phyloP scores from a whole-genome alignment of 2,329 filamentous ascomycete genomes.

The Phaeoacremonium minimum region DNA sequence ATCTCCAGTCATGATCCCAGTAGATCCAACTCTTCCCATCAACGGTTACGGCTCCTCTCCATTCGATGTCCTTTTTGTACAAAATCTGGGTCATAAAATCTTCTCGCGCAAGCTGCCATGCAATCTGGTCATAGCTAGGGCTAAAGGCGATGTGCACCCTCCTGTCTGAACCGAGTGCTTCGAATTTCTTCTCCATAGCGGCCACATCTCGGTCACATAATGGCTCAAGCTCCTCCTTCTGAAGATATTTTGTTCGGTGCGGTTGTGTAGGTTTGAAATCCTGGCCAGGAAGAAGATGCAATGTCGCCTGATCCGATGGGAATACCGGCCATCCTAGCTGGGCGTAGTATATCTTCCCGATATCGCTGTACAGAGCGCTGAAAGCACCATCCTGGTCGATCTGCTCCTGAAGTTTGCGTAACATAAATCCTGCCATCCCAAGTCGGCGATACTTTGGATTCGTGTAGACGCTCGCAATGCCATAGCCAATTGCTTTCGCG shows the following conservation, averaged over 20 bases:
- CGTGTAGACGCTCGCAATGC: conserved; percentile 30
- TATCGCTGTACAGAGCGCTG: conserved; percentile 29
- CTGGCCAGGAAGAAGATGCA: conserved; percentile 17
- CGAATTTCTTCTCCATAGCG: conserved; percentile 18
- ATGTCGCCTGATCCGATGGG: conserved; percentile 23
- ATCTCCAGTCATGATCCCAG: conserved; percentile 29
- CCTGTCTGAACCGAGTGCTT: conserved; percentile 13
- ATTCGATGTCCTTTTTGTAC: conserved; percentile 8
- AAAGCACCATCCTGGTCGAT: conserved; percentile 26
- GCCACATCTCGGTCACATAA: conserved; percentile 20
- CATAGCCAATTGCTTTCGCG: conserved; percentile 19
- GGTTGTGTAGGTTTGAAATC: conserved; percentile 13
- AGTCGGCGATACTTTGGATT: conserved; percentile 23
- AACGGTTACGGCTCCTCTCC: conserved; percentile 17
- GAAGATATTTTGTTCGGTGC: conserved; percentile 15
- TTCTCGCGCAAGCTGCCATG: conserved; percentile 26
- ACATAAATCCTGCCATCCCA: conserved; percentile 29
- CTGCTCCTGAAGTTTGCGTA: conserved; percentile 23
- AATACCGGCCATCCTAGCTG: conserved; percentile 27
- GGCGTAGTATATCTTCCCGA: conserved; percentile 24
- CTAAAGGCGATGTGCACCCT: conserved; percentile 26
- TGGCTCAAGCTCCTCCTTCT: conserved; percentile 13
- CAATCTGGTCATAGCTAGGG: conserved; percentile 20
- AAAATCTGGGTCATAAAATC: conserved; percentile 19
- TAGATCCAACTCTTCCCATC: conserved; percentile 22